Conservation (phyloP, 1,139 yeast genomes). For the Lodderomyces jiufengensis region DNA sequence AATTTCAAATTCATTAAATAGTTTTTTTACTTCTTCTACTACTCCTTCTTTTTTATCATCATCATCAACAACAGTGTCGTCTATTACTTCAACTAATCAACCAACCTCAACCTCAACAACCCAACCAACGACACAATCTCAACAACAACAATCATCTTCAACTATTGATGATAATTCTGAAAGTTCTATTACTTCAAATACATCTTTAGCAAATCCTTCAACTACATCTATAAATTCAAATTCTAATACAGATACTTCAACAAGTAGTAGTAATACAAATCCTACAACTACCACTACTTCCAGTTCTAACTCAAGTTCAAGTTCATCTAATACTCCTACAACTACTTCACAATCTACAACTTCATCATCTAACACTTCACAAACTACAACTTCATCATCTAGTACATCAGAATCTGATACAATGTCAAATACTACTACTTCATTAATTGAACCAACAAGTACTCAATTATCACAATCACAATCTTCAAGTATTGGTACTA, state of each 20-base stretch:
- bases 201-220: not conserved
- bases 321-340: conserved; percentile 1
- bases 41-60: too few relatives aligned
- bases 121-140: not conserved
- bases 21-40: too few relatives aligned
- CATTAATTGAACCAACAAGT: not conserved
- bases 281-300: conserved; percentile 5
- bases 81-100: not conserved
- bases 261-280: not conserved
- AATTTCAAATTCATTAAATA: too few relatives aligned
- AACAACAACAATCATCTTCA: not conserved
- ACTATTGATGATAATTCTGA: not conserved
- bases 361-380: conserved; percentile 1
- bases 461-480: not conserved
- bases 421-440: not conserved
- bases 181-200: too few relatives aligned
- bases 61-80: not conserved
- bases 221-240: not conserved
- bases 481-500: conserved; percentile 4
- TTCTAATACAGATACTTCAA: conserved; percentile 1
- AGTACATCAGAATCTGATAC: conserved; percentile 1
- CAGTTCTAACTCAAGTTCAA: not conserved
- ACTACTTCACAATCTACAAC: not conserved
- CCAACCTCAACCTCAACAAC: not conserved
- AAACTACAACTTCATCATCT: not conserved